Evolutionary conservation across 2,329 filamentous ascomycete species (phyloP).

Genomic region (Stemphylium vesicarium): DNA sequence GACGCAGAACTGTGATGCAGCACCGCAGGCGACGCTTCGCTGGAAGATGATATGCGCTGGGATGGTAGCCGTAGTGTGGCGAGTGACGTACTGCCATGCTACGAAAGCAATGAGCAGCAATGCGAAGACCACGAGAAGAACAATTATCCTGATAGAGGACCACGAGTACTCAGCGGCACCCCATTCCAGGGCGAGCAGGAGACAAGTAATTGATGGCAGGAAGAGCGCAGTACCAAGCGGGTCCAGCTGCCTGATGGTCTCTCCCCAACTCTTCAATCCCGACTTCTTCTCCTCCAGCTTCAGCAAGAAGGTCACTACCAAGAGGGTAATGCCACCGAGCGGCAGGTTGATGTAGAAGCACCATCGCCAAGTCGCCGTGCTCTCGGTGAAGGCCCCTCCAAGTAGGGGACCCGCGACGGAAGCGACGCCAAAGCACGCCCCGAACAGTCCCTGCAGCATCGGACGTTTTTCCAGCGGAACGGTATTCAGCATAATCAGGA

Average conservation of each 20-base stretch:
- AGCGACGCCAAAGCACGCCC: slow-evolving; percentile 48
- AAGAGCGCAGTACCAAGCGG: slow-evolving; percentile 50
- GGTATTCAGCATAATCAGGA: slow-evolving; percentile 42
- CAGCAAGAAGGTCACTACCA: slow-evolving; percentile 42
- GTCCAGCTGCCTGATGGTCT: slow-evolving; percentile 51
- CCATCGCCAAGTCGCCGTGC: slow-evolving; percentile 53
- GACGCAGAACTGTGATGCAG: slow-evolving; percentile 51
- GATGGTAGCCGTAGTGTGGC: slow-evolving; percentile 51
- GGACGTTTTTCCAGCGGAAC: slow-evolving; percentile 53
- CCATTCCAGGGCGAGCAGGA: slow-evolving; percentile 57
- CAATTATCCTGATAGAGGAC: slow-evolving; percentile 51
- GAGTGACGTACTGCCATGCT: slow-evolving; percentile 46
- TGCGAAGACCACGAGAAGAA: slow-evolving; percentile 50
- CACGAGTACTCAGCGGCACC: slow-evolving; percentile 54
- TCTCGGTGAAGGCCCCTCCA: slow-evolving; percentile 53
- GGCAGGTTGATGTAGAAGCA: slow-evolving; percentile 60
- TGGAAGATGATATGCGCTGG: slow-evolving; percentile 52
- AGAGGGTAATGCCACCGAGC: slow-evolving; percentile 53
- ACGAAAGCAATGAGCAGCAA: slow-evolving; percentile 50
- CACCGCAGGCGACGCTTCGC: slow-evolving; percentile 50
- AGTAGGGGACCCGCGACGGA: slow-evolving; percentile 54
- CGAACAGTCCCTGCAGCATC: slow-evolving; percentile 49
- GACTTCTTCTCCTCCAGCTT: slow-evolving; percentile 42
- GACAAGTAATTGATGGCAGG: slow-evolving; percentile 53
- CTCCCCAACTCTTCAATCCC: slow-evolving; percentile 32